Evolutionary conservation across 495 filamentous ascomycete genomes (phyloP), one percentile per base, ranked within the genome.

Genomic region (Penicillium antarcticum): DNA sequence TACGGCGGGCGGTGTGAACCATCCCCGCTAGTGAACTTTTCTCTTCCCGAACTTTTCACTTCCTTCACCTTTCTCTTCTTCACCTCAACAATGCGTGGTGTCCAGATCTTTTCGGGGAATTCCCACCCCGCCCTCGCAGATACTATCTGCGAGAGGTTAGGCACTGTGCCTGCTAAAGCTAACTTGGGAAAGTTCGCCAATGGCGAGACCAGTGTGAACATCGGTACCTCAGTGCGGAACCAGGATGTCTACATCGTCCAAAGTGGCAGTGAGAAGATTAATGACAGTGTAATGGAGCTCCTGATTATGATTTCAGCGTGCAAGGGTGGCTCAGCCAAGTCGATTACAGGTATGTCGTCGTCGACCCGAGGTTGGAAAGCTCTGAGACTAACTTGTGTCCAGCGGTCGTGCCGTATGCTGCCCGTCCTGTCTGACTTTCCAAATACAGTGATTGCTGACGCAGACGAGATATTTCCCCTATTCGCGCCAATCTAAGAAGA

Each of bases 201-300:
- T 79, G 95, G 95, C 64, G 94, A 98, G 79, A 98, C 95, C 32
- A 91, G 87, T 57, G 95, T 98, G 60, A 86, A 90, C 68, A 92
- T 98, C 63, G 78, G 89, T 66, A 89, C 87, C 36, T 97, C 92
- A 45, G 89, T 98, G 43, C 87, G 94, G 46, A 92, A 98, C 62
- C 94, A 98, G 67, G 92, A 98, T 81, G 91, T 98, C 50, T 98
- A 97, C 72, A 91, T 98, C 63, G 87, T 98, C 14, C 94, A 98
- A 79, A 97, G 92, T 57, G 94, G 94, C 46, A 97, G 95, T 70
- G 78, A 81, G 61, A 92, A 88, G 81, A 95, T 96, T 79, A 98
- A 98, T 73, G 95, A 98, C 72, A 92, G 88, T 56, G 88, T 98
- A 62, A 96, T 98, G 88, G 94, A 98, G 78, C 79, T 98, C 51